Conservation (phyloP, 208 protist genomes). For the Crithidia fasciculata region DNA sequence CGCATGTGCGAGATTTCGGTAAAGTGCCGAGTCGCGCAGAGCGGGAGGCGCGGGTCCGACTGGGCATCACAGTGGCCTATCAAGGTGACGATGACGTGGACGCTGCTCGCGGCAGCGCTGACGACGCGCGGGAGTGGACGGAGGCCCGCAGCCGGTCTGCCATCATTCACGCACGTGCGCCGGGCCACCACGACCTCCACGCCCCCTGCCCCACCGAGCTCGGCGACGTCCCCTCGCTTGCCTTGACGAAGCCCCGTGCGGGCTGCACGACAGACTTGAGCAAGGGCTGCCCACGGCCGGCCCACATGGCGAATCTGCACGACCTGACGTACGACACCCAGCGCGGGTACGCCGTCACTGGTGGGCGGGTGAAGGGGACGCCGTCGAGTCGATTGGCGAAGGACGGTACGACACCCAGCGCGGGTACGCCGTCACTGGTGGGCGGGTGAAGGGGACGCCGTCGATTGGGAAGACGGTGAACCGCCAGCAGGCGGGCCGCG, state of each 20-base stretch:
- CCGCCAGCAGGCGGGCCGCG: conserved; percentile 54
- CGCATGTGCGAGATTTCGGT: conserved; percentile 51
- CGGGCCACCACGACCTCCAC: conserved; percentile 68
- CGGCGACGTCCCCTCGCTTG: conserved; percentile 64
- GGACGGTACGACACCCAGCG: conserved; percentile 58
- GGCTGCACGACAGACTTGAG: conserved; percentile 51
- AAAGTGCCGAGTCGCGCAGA: conserved; percentile 53
- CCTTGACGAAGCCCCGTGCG: conserved; percentile 49
- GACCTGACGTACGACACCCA: conserved; percentile 72
- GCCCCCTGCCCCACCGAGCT: conserved; percentile 57
- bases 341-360: conserved; percentile 47
- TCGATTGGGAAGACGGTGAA: conserved; percentile 63
- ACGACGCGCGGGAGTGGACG: conserved; percentile 33
- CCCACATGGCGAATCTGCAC: conserved; percentile 39
- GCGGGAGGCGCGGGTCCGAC: conserved; percentile 28
- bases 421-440: conserved; percentile 51
- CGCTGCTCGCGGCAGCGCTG: not conserved
- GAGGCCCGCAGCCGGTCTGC: conserved; percentile 40
- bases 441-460: conserved; percentile 59
- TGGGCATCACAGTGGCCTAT: conserved; percentile 21
- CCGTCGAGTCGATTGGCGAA: too few species aligned
- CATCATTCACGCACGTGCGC: conserved; percentile 63
- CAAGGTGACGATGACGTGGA: conserved; percentile 1
- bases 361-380: conserved; percentile 55
- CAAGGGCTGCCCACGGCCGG: conserved; percentile 36